phyloP scores from a whole-genome alignment of 495 filamentous ascomycete species.

The Penicillium bialowiezense region DNA sequence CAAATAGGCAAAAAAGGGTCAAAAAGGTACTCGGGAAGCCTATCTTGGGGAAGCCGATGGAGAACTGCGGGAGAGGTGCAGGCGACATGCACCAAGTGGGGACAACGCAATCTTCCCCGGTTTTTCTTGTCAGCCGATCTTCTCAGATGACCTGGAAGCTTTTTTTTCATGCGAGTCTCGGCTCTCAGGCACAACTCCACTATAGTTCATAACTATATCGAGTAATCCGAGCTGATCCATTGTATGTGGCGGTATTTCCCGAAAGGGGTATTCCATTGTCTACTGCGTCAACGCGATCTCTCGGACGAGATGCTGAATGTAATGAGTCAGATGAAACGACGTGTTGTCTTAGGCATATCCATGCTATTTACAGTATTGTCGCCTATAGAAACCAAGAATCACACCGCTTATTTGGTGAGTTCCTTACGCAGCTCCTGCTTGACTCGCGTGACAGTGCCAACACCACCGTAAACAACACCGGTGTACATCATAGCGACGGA shows the following conservation, averaged over 20 bases:
- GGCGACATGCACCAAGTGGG: no score
- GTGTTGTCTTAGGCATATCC: background rate
- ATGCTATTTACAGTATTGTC: slow-evolving; percentile 26
- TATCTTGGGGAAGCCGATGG: slow-evolving; percentile 27
- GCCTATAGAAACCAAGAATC: background rate
- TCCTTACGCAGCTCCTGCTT: slow-evolving; percentile 78
- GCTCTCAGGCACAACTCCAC: background rate
- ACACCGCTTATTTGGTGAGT: slow-evolving; percentile 32
- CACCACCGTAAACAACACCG: slow-evolving; percentile 78
- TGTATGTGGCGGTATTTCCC: no score
- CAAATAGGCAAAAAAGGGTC: background rate
- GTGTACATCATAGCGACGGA: slow-evolving; percentile 85
- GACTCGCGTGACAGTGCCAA: slow-evolving; percentile 80
- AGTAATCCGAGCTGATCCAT: slow-evolving; percentile 28
- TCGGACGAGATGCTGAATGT: no score
- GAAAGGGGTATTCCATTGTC: no score
- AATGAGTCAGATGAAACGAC: no score
- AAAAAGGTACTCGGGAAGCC: slow-evolving; percentile 18
- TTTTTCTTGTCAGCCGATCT: slow-evolving; percentile 15
- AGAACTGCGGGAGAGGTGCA: no score
- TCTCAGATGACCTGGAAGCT: slow-evolving; percentile 12
- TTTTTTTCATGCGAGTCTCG: no score
- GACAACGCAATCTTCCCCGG: background rate
- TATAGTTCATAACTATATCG: slow-evolving; percentile 14
- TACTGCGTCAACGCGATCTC: no score